phyloP scores from a whole-genome alignment of 2,329 filamentous ascomycete species.

The Aspergillus chevalieri region DNA sequence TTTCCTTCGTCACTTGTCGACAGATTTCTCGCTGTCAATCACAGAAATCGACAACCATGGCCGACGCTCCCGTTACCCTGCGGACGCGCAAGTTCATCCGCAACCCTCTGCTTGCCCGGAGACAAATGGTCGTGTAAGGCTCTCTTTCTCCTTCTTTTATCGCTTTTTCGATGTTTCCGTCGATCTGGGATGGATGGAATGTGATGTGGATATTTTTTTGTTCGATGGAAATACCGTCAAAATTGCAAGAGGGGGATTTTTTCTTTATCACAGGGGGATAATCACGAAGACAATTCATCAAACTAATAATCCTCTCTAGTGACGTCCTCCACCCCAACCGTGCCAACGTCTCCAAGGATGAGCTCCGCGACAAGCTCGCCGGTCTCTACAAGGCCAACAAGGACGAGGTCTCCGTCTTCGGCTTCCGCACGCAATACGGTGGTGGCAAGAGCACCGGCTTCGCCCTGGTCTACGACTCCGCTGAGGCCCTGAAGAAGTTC shows the following conservation, averaged over 20 bases:
- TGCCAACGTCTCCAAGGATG: constrained; percentile 97
- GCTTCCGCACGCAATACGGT: constrained; percentile 97
- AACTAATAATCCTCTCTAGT: constrained; percentile 47
- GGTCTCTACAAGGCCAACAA: constrained; percentile 97
- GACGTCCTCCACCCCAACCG: constrained; percentile 99
- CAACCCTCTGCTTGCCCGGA: constrained; percentile 97
- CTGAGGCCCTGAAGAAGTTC: constrained; percentile 99
- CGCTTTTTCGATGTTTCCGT: background rate
- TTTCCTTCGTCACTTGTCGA: constrained; percentile 8
- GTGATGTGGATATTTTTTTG: background rate
- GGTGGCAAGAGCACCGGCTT: constrained; percentile 99
- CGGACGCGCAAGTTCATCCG: constrained; percentile 99
- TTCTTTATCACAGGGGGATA: background rate
- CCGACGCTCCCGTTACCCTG: constrained; percentile 72
- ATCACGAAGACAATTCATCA: background rate
- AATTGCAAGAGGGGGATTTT: background rate
- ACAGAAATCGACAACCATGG: constrained; percentile 63
- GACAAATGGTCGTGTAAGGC: constrained; percentile 99
- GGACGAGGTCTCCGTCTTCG: constrained; percentile 96
- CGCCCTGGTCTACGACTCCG: constrained; percentile 95
- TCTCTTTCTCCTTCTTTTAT: constrained; percentile 7
- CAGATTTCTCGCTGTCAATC: constrained; percentile 18
- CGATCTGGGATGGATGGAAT: background rate
- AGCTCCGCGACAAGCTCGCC: constrained; percentile 91
- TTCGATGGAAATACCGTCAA: background rate